Base-by-base conservation (phyloP, 352 stramenopile species). In the Phytophthora syringae region DNA sequence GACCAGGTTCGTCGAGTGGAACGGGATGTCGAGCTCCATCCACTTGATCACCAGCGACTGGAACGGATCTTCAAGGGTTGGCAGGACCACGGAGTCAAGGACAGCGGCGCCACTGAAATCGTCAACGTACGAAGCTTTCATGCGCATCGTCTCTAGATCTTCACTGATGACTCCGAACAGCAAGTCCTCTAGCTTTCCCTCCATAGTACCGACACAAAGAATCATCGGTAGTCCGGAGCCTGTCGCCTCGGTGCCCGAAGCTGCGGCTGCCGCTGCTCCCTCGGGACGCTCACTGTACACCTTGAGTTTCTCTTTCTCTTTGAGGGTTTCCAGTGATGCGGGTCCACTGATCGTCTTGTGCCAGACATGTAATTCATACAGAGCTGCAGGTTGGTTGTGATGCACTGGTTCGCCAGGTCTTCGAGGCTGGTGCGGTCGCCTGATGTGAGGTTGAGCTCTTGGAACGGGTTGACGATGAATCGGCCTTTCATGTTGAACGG, bases 161-260 rank as follows among this genome's bases (percentile, higher is more conserved):
- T 70, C 61, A 40, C 60, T 77, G 50, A 76, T 64, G 1, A 69
- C 58, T 10, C 73, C 73, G 43, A 70, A 79, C 43, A 81, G 61
- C 16, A 78, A 48, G 52, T 81, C 70, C 9, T 81, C 70, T 3
- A 81, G 44, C 9, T 66, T 68, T 1, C 73, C 73, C 9, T 66
- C 53, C n/a, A n/a, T n/a, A n/a, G n/a, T n/a, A n/a, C n/a, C n/a
- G n/a, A n/a, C n/a, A n/a, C n/a, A n/a, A n/a, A 80, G 44, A 21
- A 80, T 63, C 52, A 64, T 67, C 0, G 68, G 72, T 3, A 77
- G 47, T 18, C 52, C 49, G 3, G 61, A 73, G 1, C 53, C 58
- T 2, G 54, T 65, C 5, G 52, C 42, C 30, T 65, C 53, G 10
- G 59, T 39, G 12, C 39, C 60, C 0, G 43, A 34, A 10, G 42